phyloP scores from a whole-genome alignment of 345 rosid genomes.

The Citrus cavaleriei region DNA sequence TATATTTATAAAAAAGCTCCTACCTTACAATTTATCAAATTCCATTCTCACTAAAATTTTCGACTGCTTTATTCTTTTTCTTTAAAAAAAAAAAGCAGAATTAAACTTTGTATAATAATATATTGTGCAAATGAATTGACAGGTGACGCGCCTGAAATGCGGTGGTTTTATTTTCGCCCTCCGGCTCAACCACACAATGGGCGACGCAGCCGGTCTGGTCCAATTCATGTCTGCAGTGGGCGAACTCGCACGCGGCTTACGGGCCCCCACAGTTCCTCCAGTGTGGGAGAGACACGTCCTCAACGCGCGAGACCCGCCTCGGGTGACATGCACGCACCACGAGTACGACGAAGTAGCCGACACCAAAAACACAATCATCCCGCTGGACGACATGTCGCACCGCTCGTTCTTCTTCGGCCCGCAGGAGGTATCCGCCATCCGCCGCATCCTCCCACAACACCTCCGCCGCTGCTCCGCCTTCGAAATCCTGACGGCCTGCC shows the following conservation, averaged over 20 bases:
- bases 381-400: slow-evolving; percentile 21
- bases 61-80: not conserved
- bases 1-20: too few relatives aligned
- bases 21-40: too few relatives aligned
- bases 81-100: too few relatives aligned
- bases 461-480: slow-evolving; percentile 33
- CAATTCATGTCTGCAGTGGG: slow-evolving; percentile 40
- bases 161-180: slow-evolving; percentile 45
- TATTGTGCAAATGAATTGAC: not conserved
- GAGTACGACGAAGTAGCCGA: slow-evolving; percentile 43
- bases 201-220: slow-evolving; percentile 41
- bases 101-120: not conserved
- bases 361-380: slow-evolving; percentile 21
- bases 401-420: slow-evolving; percentile 55
- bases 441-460: slow-evolving; percentile 29
- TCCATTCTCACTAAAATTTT: too few relatives aligned
- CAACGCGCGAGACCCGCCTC: slow-evolving; percentile 27
- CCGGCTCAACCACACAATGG: slow-evolving; percentile 46
- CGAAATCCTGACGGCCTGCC: slow-evolving; percentile 44
- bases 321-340: slow-evolving; percentile 36
- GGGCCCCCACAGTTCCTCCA: slow-evolving; percentile 31
- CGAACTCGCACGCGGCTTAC: slow-evolving; percentile 39
- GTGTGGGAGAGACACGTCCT: slow-evolving; percentile 50
- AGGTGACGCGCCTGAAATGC: slow-evolving; percentile 48
- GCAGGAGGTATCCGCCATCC: slow-evolving; percentile 31